These are phyloP conservation scores for Colletotrichum sp. DNA, from an alignment of 2,329 filamentous ascomycete genomes.

Conservation along the genomic window DNA sequence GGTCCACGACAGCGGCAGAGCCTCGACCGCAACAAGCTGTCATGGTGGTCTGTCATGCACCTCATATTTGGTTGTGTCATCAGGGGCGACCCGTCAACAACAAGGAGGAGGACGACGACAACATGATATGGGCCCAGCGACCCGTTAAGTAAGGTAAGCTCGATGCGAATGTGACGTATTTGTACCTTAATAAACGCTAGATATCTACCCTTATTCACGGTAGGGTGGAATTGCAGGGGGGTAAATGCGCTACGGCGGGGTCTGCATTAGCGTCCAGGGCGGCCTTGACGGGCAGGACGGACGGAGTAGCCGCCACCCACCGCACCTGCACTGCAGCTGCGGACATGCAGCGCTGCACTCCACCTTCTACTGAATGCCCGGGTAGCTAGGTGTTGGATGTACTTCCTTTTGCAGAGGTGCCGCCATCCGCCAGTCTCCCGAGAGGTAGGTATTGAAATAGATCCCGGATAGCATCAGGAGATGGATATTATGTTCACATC, in stretches of 20 bases:
- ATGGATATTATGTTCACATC: not conserved
- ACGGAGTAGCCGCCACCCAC: conserved; percentile 13
- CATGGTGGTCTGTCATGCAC: not conserved
- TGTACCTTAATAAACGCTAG: conserved; percentile 10
- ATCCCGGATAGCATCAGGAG: not conserved
- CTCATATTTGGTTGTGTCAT: not conserved
- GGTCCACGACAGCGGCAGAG: not conserved
- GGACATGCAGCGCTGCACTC: not conserved
- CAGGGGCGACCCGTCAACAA: not conserved
- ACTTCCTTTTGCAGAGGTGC: not conserved
- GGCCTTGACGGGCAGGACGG: not conserved
- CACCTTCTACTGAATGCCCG: not conserved
- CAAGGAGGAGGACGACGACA: not conserved
- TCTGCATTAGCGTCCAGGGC: conserved; percentile 9
- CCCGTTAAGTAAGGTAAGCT: not conserved
- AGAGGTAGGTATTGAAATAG: not conserved
- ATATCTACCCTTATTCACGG: not conserved
- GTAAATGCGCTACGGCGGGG: not conserved
- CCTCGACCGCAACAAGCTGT: not conserved
- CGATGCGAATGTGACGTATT: not conserved
- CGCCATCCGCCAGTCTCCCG: not conserved
- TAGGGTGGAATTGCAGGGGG: conserved; percentile 4
- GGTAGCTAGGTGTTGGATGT: not conserved
- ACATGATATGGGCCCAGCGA: not conserved
- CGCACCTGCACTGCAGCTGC: not conserved